phyloP scores from a whole-genome alignment of 2,329 filamentous ascomycete genomes.

The Trichoderma sp. region DNA sequence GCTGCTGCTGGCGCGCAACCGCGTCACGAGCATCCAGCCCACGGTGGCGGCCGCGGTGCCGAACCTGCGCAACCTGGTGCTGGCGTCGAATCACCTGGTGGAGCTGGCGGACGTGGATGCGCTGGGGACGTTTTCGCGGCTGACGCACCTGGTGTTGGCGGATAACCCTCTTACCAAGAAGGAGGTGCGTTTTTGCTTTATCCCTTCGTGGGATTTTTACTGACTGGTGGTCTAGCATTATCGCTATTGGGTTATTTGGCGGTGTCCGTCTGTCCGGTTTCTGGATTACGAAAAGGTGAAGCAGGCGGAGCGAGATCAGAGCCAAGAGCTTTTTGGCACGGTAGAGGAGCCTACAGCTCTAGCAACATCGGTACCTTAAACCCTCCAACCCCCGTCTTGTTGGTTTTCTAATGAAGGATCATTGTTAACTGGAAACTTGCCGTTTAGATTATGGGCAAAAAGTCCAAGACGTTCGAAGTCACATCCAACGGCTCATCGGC shows the following conservation, averaged over 20 bases:
- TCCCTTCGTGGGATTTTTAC: not conserved
- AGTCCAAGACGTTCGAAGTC: slow-evolving; percentile 70
- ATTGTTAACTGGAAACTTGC: not conserved
- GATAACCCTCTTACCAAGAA: slow-evolving; percentile 91
- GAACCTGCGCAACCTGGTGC: slow-evolving; percentile 75
- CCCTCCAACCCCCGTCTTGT: not conserved
- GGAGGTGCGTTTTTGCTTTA: slow-evolving; percentile 63
- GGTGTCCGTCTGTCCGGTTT: slow-evolving; percentile 80
- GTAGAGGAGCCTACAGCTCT: slow-evolving; percentile 73
- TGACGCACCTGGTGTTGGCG: slow-evolving; percentile 77
- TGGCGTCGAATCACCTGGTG: slow-evolving; percentile 76
- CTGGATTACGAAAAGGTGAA: slow-evolving; percentile 92
- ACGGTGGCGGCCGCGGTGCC: slow-evolving; percentile 73
- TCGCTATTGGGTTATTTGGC: slow-evolving; percentile 87
- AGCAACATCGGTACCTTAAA: slow-evolving; percentile 60
- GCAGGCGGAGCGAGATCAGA: slow-evolving; percentile 74
- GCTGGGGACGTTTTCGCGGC: slow-evolving; percentile 62
- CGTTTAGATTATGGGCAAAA: slow-evolving; percentile 72
- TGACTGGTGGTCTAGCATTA: slow-evolving; percentile 67
- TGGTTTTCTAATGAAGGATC: not conserved
- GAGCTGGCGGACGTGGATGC: slow-evolving; percentile 87
- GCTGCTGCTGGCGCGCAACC: slow-evolving; percentile 85
- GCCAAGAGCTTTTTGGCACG: slow-evolving; percentile 80
- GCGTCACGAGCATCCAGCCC: slow-evolving; percentile 77
- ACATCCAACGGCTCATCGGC: slow-evolving; percentile 43